A percentile compares a stretch with the other conserved stretches of the same genome.
Conservation (phyloP, 768 basidiomycete genomes). For the Fomitopsis serialis region DNA sequence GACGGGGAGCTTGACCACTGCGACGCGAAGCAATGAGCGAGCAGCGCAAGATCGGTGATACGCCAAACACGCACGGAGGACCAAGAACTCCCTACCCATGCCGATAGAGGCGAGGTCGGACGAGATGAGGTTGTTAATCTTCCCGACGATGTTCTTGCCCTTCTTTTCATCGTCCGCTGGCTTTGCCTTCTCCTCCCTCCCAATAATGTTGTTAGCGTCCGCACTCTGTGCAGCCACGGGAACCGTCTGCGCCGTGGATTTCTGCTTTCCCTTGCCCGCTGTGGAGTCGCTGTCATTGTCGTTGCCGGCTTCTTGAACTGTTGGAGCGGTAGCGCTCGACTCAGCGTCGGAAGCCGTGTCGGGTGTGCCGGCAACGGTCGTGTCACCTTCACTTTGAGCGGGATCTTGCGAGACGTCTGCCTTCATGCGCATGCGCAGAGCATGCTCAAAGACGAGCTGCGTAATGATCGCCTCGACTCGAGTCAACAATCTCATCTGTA, state of each 20-base stretch:
- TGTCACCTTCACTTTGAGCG: neutral
- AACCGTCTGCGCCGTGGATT: neutral
- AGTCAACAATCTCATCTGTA: conserved; percentile 31
- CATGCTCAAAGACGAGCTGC: conserved; percentile 51
- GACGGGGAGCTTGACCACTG: conserved; percentile 33
- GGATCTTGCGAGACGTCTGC: conserved; percentile 16
- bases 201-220: neutral
- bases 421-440: conserved; percentile 48
- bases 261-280: conserved; percentile 14
- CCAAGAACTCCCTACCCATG: conserved; percentile 21
- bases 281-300: conserved; percentile 10
- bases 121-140: conserved; percentile 73
- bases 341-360: conserved; percentile 17
- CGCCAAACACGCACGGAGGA: conserved; percentile 8
- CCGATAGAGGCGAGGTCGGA: conserved; percentile 40
- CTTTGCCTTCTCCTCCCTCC: conserved; percentile 2
- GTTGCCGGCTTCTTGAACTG: conserved; percentile 2
- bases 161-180: conserved; percentile 1
- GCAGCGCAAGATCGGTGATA: conserved; percentile 9
- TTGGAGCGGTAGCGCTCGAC: conserved; percentile 5
- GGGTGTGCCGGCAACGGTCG: conserved; percentile 20
- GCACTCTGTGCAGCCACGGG: neutral
- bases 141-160: conserved; percentile 56
- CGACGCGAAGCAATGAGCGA: neutral
- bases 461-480: conserved; percentile 42